Percentiles rank a stretch among this genome's conserved stretches.
Evolutionary conservation across 1,284 basidiomycete genomes (phyloP).

Genomic region (Rhodotorula sp.): DNA sequence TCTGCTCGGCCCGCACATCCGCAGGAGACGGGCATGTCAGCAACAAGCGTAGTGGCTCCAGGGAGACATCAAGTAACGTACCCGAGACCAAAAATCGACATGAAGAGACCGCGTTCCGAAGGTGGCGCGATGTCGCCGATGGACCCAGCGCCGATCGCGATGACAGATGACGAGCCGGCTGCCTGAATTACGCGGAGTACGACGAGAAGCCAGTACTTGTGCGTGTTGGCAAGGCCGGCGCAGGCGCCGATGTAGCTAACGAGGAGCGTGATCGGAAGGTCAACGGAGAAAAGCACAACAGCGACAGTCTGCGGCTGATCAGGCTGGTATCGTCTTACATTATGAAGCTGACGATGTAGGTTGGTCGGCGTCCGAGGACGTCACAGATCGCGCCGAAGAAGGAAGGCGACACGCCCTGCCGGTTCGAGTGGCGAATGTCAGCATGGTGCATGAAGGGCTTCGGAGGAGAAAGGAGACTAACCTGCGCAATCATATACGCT

Average conservation of each 20-base stretch:
- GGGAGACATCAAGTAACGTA: neutral
- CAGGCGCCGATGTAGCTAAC: conserved; percentile 49
- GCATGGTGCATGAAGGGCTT: neutral
- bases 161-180: conserved; percentile 55
- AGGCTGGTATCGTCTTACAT: conserved; percentile 44
- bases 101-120: conserved; percentile 33
- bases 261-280: neutral
- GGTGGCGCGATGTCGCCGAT: conserved; percentile 43
- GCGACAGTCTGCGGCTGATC: neutral
- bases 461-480: neutral
- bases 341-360: conserved; percentile 58
- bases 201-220: conserved; percentile 62
- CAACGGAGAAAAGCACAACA: no score
- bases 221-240: conserved; percentile 62
- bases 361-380: conserved; percentile 58
- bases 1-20: neutral
- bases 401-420: conserved; percentile 55
- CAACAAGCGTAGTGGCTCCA: no score
- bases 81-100: conserved; percentile 32
- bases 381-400: conserved; percentile 53
- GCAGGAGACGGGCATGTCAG: no score
- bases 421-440: conserved; percentile 50
- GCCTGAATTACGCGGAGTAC: conserved; percentile 63
- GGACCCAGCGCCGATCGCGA: conserved; percentile 40
- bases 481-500: conserved; percentile 3